phyloP scores from a whole-genome alignment of 2,329 filamentous ascomycete genomes.

The Lecanicillium sp. region DNA sequence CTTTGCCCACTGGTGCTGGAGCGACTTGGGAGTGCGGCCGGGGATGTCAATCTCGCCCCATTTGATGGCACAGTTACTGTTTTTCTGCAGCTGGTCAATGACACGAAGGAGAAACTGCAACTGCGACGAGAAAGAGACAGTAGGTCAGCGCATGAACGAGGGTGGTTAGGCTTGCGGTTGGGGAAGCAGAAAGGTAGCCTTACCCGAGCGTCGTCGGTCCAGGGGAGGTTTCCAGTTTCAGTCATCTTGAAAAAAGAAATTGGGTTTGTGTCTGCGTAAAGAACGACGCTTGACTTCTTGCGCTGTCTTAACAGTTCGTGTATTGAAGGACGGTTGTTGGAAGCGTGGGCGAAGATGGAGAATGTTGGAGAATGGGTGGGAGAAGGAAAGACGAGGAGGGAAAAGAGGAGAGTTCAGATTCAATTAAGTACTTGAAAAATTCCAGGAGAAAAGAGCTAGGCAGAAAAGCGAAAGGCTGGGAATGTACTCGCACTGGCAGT shows the following conservation, averaged over 20 bases:
- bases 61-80: constrained; percentile 14
- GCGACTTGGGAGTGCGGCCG: constrained; percentile 20
- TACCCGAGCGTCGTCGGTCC: constrained; percentile 10
- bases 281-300: no score
- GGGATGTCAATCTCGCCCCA: constrained; percentile 18
- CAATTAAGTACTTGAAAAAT: not conserved
- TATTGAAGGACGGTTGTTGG: not conserved
- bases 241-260: not conserved
- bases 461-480: not conserved
- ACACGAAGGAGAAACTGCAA: constrained; percentile 16
- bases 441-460: not conserved
- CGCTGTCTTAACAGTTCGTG: not conserved
- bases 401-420: no score
- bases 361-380: no score
- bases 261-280: not conserved
- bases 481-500: not conserved
- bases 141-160: no score
- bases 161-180: no score
- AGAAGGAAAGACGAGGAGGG: no score
- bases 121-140: constrained; percentile 2
- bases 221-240: not conserved
- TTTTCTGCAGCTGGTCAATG: constrained; percentile 12
- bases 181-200: not conserved
- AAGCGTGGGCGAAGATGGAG: not conserved
- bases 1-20: constrained; percentile 18